Evolutionary conservation across 306 rosid species (phyloP), one percentile per base, ranked within the genome.

Genomic region (Sphenostylis stenocarpa): DNA sequence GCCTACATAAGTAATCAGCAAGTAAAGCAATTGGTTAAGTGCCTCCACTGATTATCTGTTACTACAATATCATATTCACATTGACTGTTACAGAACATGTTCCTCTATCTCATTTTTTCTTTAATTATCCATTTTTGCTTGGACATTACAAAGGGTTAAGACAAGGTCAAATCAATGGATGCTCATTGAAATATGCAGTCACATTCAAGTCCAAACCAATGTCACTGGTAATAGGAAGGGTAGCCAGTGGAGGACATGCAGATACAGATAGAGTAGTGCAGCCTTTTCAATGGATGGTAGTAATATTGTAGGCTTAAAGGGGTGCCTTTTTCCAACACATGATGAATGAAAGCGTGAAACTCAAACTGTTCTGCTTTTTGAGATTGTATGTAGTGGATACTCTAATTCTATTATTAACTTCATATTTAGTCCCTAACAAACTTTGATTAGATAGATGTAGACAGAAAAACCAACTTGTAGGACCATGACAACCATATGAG

Each of bases 401-500:
- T 34, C 38, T 4, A 52, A n/a, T 60, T 61, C 23, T 12, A 55
- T 14, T 36, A 36, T 36, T 48, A 60, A 47, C 56, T 34, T 44
- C 20, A 56, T 24, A 19, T 21, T 61, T 23, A 3, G 29, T 34
- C 14, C 31, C 77, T 48, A 79, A 62, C 70, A 61, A 62, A 77
- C 38, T 31, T 36, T 77, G 85, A 77, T 84, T 72, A 72, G 76
- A 80, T 4, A 26, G 73, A 81, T 77, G 67, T 26, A 34, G 87
- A 68, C 67, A 49, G 39, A 57, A 63, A 74, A 86, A 80, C 83
- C 73, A 86, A 83, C 73, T 77, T 2, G 81, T 80, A 81, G 85
- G 86, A 62, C 82, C 86, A 24, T 80, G 75, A 52, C 67, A 76
- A 34, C 67, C 73, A 71, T 20, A 56, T 58, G 10, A 9, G 1